Base-by-base conservation (phyloP, 129 eudicot species). In the Glebionis coronaria region DNA sequence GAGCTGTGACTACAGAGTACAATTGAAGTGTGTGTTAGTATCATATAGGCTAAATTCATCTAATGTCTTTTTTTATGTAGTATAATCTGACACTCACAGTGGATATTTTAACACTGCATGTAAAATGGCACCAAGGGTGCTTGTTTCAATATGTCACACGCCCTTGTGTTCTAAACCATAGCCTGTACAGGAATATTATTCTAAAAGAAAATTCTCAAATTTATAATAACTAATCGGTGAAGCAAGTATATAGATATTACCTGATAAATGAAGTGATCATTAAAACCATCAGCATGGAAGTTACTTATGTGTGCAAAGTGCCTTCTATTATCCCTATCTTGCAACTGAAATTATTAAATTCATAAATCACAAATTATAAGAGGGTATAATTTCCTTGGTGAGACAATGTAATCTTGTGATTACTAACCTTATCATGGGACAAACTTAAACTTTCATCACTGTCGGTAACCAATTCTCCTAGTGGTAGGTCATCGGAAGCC, bases 51-150 rank as follows among this genome's bases (percentile, higher is more conserved):
- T 35, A 35, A 35, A 27, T 49, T 49, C 8, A 49, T 49, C 8
- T 15, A 7, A 6, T 15, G 54, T 6, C 16, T 4, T 49, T 12
- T 15, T 14, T n/a, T n/a, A 2, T 3, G 19, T 4, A 35, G 7
- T 35, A 35, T 35, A 35, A 35, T 35, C 42, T 35, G 42, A 35
- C 31, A 82, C 98, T 84, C 82, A 93, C 98, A 50, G 88, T 69
- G 75, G 84, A 86, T 71, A 93, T 76, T 80, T 93, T 88, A 57
- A 88, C 98, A 76, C 98, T 80, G 88, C 95, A 86, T 14, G 98
- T 88, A n/a, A 79, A 93, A 93, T 35, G 98, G 98, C 66, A 93
- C 95, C 90, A 86, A 93, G 59, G 98, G 97, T 78, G 98, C 96
- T 68, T 83, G 90, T 68, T 86, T 86, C 42, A 93, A 77, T 67